A percentile compares a stretch with the other conserved stretches of the same genome.
Evolutionary conservation across 352 stramenopile genomes (phyloP).

Genomic region (Albugo candida): DNA sequence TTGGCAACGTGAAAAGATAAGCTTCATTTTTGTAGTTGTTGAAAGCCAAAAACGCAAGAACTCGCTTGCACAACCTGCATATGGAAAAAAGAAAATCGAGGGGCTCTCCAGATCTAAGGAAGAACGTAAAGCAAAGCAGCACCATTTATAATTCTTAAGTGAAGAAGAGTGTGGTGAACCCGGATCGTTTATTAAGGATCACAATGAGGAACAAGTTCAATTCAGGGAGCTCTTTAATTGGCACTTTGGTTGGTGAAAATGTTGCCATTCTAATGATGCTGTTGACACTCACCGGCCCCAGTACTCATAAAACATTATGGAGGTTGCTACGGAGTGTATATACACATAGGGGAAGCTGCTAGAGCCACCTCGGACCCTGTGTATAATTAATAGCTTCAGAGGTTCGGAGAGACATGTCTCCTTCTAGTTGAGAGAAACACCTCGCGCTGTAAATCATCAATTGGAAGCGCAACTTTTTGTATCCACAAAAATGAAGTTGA

Average conservation of each 20-base stretch:
- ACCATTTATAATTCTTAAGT: conserved; percentile 42
- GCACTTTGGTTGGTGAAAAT: conserved; percentile 45
- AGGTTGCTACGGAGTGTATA: too few species aligned
- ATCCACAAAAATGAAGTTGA: too few species aligned
- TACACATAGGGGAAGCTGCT: too few species aligned
- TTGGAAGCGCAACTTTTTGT: too few species aligned
- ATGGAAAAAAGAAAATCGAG: conserved; percentile 58
- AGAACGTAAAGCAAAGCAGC: conserved; percentile 55
- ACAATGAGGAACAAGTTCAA: conserved; percentile 62
- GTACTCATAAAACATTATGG: too few species aligned
- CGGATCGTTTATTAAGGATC: conserved; percentile 78
- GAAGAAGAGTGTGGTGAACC: conserved; percentile 75
- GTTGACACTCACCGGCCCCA: too few species aligned
- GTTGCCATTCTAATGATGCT: conserved; percentile 25
- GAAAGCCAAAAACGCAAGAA: conserved; percentile 74
- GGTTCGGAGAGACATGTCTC: too few species aligned
- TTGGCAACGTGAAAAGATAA: conserved; percentile 94
- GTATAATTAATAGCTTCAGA: too few species aligned
- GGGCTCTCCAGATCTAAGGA: conserved; percentile 73
- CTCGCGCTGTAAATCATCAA: too few species aligned
- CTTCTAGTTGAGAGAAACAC: too few species aligned
- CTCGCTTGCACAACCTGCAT: conserved; percentile 54
- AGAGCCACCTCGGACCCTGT: too few species aligned
- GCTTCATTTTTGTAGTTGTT: conserved; percentile 81
- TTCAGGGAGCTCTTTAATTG: conserved; percentile 42